Evolutionary conservation across 176 grass and related monocot genomes (phyloP).

Genomic region (Bolboschoenus planiculmis): DNA sequence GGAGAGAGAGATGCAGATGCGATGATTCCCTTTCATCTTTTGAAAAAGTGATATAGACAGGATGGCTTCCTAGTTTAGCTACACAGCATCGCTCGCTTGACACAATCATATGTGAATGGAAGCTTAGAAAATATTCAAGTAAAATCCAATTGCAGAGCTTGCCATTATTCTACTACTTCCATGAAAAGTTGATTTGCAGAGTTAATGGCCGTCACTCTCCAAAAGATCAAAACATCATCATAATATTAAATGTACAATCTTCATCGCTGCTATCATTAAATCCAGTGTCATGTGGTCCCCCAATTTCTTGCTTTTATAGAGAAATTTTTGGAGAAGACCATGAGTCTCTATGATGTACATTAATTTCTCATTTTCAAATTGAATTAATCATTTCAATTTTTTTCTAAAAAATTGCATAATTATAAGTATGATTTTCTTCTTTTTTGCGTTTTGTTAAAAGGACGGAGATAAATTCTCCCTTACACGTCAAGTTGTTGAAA

Average conservation of each 20-base stretch:
- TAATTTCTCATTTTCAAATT: neutral
- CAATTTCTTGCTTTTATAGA: neutral
- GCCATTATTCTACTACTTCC: neutral
- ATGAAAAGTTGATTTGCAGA: slow-evolving; percentile 2
- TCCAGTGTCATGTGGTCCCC: neutral
- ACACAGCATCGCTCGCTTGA: neutral
- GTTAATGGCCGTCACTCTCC: slow-evolving; percentile 20
- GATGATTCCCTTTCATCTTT: slow-evolving; percentile 16
- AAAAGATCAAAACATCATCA: neutral
- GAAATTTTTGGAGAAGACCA: neutral
- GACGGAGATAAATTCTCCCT: too few relatives aligned
- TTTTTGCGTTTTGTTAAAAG: too few relatives aligned
- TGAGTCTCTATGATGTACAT: neutral
- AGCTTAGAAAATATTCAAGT: slow-evolving; percentile 8
- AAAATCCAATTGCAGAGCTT: slow-evolving; percentile 8
- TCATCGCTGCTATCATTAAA: neutral
- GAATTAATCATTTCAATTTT: neutral
- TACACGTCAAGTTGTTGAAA: too few relatives aligned
- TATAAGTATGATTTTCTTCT: neutral
- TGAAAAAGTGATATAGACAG: slow-evolving; percentile 9
- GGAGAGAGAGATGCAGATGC: neutral
- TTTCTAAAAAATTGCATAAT: too few relatives aligned
- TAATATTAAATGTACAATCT: neutral
- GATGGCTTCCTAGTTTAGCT: slow-evolving; percentile 11
- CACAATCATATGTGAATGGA: slow-evolving; percentile 11